Percentiles rank a stretch among this genome's conserved stretches.
Evolutionary conservation across 768 basidiomycete species (phyloP).

Genomic region (Termitomyces heimii): DNA sequence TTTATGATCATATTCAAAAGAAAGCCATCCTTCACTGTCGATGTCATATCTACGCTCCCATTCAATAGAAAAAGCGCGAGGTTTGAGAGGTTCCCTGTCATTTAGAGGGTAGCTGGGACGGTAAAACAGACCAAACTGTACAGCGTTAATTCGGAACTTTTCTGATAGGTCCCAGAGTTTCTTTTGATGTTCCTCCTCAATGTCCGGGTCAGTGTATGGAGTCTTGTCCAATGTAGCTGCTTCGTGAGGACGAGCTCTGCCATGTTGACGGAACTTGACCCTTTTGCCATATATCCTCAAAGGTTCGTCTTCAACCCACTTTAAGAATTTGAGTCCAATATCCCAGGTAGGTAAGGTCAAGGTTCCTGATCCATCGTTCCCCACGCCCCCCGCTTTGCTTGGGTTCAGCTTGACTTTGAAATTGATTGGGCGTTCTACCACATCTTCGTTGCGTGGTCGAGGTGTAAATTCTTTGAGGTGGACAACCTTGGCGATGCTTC

Average conservation of each 20-base stretch:
- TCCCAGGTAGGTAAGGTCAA: constrained; percentile 31
- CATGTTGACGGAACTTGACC: constrained; percentile 27
- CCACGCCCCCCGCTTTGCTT: constrained; percentile 39
- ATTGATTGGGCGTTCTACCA: constrained; percentile 39
- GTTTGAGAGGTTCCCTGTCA: constrained; percentile 21
- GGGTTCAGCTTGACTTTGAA: constrained; percentile 54
- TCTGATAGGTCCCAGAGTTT: constrained; percentile 39
- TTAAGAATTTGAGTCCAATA: constrained; percentile 41
- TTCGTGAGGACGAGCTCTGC: constrained; percentile 10
- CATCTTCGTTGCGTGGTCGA: constrained; percentile 22
- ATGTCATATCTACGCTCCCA: constrained; percentile 50
- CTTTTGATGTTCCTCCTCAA: constrained; percentile 41
- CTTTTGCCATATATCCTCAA: constrained; percentile 36
- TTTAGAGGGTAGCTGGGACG: constrained; percentile 25
- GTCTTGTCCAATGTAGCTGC: constrained; percentile 43
- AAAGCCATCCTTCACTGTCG: constrained; percentile 44
- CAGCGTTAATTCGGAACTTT: constrained; percentile 46
- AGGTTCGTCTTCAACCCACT: constrained; percentile 33
- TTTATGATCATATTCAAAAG: constrained; percentile 67
- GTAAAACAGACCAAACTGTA: constrained; percentile 67
- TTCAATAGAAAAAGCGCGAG: constrained; percentile 64
- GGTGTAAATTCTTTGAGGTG: constrained; percentile 49
- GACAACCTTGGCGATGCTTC: constrained; percentile 47
- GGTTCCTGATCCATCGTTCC: constrained; percentile 49
- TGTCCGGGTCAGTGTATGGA: constrained; percentile 47